phyloP scores from a whole-genome alignment of 208 protist genomes.

The Histomonas meleagridis region DNA sequence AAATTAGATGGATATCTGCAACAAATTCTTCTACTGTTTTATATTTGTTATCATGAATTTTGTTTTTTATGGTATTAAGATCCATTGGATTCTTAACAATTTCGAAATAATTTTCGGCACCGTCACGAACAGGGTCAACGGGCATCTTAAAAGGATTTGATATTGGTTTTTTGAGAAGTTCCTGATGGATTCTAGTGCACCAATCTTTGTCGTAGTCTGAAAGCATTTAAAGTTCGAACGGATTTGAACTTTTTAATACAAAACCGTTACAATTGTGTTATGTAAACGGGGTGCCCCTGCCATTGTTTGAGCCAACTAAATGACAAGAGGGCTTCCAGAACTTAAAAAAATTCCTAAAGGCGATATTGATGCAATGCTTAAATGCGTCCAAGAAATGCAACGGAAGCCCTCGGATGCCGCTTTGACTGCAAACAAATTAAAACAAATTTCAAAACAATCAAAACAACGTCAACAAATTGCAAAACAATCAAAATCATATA shows the following conservation, averaged over 20 bases:
- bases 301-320: no score
- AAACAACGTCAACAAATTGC: neutral
- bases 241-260: no score
- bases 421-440: neutral
- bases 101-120: neutral
- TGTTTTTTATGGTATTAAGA: neutral
- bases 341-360: no score
- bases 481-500: neutral
- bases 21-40: neutral
- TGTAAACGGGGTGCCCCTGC: no score
- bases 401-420: constrained; percentile 11
- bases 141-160: no score
- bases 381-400: neutral
- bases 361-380: neutral
- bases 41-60: neutral
- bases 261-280: no score
- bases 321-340: no score
- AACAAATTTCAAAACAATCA: neutral
- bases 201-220: no score
- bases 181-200: no score
- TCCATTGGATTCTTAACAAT: constrained; percentile 20
- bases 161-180: no score
- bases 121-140: neutral
- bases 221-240: no score
- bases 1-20: neutral